Base-by-base conservation (phyloP, 352 stramenopile species). In the Peronosclerospora sorghi region DNA sequence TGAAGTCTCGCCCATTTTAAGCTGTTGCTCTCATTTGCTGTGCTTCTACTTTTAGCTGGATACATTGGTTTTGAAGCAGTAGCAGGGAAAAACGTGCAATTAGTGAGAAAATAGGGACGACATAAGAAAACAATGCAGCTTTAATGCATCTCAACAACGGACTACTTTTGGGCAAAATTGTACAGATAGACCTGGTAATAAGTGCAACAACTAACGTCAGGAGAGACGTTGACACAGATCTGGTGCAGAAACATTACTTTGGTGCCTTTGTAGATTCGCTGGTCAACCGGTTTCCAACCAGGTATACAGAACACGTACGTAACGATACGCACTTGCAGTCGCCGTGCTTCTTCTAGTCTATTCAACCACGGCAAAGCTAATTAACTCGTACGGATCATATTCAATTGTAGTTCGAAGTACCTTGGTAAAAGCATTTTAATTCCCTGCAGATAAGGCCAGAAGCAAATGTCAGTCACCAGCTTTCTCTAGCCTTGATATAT, bases 301-400 rank as follows among this genome's bases (percentile, higher is more conserved):
- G 79, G 79, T 32, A 91, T 65, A 1, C 75, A 82, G 39, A 91
- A 91, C 21, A 91, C 72, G 46, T 91, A 88, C 34, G 79, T 86
- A 27, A 83, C 74, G 34, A 91, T 86, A 28, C 74, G 73, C 14
- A 91, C 61, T 17, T 66, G 59, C 5, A 67, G 58, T 19, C 44
- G 43, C 8, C 66, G 62, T 2, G 78, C 73, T 65, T 86, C 74
- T 56, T 86, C 70, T 12, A 90, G 54, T 36, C 77, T 89, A 50
- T 10, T 32, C 17, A 53, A 13, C 24, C 43, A 19, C 21, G 32
- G 13, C 26, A 35, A 17, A n/a, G 17, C 5, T 17, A 14, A 18
- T 8, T 9, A 8, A 2, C 15, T 9, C 30, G 13, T 41, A 14
- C 28, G 12, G 4, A 36, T n/a, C 26, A 13, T 17, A 9, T 36